Percentiles rank a stretch among this genome's conserved stretches.
phyloP scores from a whole-genome alignment of 352 stramenopile genomes.

The Pythium brachiatum region DNA sequence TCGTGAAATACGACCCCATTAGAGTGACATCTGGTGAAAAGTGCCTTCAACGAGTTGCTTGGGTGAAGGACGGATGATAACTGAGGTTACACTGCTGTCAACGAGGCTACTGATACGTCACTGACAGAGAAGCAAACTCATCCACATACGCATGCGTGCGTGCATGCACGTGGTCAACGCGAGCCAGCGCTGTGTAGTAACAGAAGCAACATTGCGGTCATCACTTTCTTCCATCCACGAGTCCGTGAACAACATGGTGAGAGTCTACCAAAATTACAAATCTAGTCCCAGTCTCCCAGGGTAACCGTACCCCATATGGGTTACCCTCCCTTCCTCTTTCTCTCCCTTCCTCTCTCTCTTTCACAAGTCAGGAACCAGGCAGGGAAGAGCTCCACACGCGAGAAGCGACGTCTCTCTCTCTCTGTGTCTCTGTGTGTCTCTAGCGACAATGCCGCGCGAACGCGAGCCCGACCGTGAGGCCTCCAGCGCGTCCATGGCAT shows the following conservation, averaged over 20 bases:
- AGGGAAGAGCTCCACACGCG: not conserved
- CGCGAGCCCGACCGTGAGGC: constrained; percentile 17
- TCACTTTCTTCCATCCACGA: not conserved
- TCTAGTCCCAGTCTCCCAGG: too few relatives aligned
- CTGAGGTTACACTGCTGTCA: not conserved
- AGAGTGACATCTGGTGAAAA: not conserved
- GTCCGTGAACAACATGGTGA: too few relatives aligned
- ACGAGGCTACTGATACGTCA: too few relatives aligned
- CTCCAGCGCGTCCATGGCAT: constrained; percentile 14
- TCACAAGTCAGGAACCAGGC: not conserved
- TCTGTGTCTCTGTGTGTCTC: not conserved
- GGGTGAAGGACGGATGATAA: not conserved
- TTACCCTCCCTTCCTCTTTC: constrained; percentile 9
- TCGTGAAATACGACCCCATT: not conserved
- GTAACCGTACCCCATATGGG: not conserved
- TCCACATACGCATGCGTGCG: not conserved
- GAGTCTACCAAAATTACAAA: not conserved
- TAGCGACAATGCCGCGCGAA: constrained; percentile 10
- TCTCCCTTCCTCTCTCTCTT: constrained; percentile 9
- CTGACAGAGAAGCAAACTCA: too few relatives aligned
- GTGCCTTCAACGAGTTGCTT: constrained; percentile 22
- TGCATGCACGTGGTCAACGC: not conserved
- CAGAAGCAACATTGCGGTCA: not conserved
- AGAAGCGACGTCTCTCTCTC: not conserved
- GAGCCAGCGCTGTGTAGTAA: not conserved